Evolutionary conservation across 257 asterid genomes (phyloP).

Genomic region (Cruciata laevipes): DNA sequence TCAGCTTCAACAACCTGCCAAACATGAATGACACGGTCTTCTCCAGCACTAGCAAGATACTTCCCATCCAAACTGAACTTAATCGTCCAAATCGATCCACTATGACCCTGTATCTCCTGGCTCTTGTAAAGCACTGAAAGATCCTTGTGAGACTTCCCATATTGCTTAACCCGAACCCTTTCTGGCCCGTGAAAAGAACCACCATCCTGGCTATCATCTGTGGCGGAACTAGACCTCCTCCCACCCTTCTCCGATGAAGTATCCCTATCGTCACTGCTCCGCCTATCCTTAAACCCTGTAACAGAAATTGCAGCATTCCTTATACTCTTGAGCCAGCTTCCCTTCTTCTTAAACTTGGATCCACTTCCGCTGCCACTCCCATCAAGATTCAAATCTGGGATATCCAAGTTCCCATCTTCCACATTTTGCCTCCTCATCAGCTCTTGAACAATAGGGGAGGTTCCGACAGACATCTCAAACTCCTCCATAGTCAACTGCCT

Average conservation of each 20-base stretch:
- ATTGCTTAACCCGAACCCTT: constrained; percentile 73
- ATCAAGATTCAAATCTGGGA: constrained; percentile 38
- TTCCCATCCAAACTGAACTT: constrained; percentile 94
- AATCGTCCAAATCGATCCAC: constrained; percentile 93
- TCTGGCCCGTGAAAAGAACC: constrained; percentile 82
- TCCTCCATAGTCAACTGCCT: constrained; percentile 92
- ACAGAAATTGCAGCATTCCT: constrained; percentile 73
- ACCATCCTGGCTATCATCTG: constrained; percentile 92
- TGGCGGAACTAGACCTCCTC: constrained; percentile 95
- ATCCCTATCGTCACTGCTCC: constrained; percentile 93
- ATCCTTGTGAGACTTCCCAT: constrained; percentile 86
- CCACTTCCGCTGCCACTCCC: constrained; percentile 41
- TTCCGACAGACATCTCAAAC: constrained; percentile 87
- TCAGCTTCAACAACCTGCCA: constrained; percentile 86
- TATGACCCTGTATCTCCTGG: constrained; percentile 92
- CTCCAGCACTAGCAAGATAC: constrained; percentile 98
- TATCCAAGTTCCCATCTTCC: constrained; percentile 64
- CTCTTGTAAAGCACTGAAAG: constrained; percentile 75
- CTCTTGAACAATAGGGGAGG: constrained; percentile 95
- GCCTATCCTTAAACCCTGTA: constrained; percentile 59
- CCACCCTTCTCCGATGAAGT: constrained; percentile 96
- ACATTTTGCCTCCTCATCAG: constrained; percentile 93
- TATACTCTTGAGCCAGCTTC: constrained; percentile 79
- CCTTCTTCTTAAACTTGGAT: constrained; percentile 59
- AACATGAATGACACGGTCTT: constrained; percentile 89